Conservation (phyloP, 176 grass and related monocot genomes). For the Ampelocalamus luodianensis region DNA sequence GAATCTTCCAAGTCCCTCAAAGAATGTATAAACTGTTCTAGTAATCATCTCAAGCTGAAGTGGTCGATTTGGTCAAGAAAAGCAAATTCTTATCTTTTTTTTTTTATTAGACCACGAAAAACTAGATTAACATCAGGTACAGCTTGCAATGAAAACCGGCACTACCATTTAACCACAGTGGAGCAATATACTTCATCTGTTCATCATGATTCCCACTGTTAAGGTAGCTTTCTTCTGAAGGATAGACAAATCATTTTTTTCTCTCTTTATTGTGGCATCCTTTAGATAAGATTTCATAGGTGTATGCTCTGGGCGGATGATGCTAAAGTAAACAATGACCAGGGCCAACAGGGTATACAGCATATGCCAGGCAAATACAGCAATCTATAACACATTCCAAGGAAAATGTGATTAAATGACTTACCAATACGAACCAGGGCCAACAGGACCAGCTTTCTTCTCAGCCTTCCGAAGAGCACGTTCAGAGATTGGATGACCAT, state of each 20-base stretch:
- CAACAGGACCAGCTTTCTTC: conserved; percentile 75
- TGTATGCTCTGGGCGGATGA: neutral
- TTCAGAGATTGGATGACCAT: conserved; percentile 88
- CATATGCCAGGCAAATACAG: conserved; percentile 28
- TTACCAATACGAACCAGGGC: conserved; percentile 95
- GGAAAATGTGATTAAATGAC: neutral
- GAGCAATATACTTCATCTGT: neutral
- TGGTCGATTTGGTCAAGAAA: neutral
- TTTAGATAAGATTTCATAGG: neutral
- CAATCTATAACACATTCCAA: neutral
- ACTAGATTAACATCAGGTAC: neutral
- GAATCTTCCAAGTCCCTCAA: conserved; percentile 11
- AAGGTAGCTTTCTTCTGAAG: neutral
- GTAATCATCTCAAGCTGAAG: neutral
- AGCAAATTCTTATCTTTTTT: neutral
- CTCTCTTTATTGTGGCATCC: conserved; percentile 4
- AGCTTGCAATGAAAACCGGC: neutral
- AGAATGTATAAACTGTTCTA: neutral
- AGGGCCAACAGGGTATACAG: conserved; percentile 1
- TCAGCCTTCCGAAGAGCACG: conserved; percentile 74
- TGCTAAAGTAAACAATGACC: conserved; percentile 27
- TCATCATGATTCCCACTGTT: conserved; percentile 21
- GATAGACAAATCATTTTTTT: neutral
- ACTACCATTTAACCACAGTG: neutral
- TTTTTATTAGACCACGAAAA: neutral